Evolutionary conservation across 2,329 filamentous ascomycete species (phyloP), one percentile per base, ranked within the genome.

Genomic region (Lasiodiplodia sp.): DNA sequence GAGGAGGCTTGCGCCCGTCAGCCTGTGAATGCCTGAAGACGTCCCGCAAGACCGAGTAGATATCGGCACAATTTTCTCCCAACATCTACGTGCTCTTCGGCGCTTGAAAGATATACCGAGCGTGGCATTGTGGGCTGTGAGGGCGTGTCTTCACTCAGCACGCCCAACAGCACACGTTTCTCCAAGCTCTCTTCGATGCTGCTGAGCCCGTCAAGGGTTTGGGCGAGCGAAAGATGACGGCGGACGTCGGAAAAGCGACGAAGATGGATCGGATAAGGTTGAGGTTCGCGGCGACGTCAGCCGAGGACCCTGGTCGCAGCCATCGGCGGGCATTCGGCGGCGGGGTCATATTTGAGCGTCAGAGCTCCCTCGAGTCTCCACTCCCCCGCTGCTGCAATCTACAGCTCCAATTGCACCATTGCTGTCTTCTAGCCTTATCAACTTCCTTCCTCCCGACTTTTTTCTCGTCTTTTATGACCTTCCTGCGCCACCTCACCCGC

Each of bases 401-500:
- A 53, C 51, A 53, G 58, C 58, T 44, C n/a, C 67, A 68, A 68
- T 68, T 58, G 67, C 67, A 68, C 60, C 51, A 68, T 65, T 57
- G 38, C 47, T 34, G 37, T 14, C 34, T 21, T 37, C 18, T 60
- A 49, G 55, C 57, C 66, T 38, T 25, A 23, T 18, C 23, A 53
- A 12, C 53, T n/a, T 53, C 18, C 21, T 2, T 12, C 28, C 25
- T 34, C 49, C 23, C 21, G 21, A 28, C 25, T 31, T 60, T 37
- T 56, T 7, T 2, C 49, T 16, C 44, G 7, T 18, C 51, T 37
- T 44, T 65, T 60, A 44, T 60, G 60, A 40, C 58, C 58, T 51
- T 31, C 67, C 21, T 57, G 38, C 58, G 49, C 68, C 71, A 68
- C 37, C 31, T 72, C 60, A 66, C 72, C 69, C 72, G 63, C 40